phyloP scores from a whole-genome alignment of 1,284 basidiomycete species.

The Athelia sp. region DNA sequence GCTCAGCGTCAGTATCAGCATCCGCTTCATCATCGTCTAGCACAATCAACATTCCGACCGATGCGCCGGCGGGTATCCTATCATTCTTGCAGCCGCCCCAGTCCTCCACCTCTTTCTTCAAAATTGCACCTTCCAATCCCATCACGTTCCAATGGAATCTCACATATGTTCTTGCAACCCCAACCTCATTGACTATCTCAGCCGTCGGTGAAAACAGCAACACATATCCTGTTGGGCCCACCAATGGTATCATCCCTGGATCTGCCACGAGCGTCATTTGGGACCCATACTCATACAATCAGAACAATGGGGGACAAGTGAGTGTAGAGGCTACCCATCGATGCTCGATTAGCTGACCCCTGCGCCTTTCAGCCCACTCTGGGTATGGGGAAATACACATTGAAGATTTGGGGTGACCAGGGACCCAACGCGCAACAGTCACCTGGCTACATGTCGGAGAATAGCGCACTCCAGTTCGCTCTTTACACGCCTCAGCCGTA shows the following conservation, averaged over 20 bases:
- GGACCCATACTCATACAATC: slow-evolving; percentile 78
- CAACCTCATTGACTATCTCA: slow-evolving; percentile 72
- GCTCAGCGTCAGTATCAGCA: not conserved
- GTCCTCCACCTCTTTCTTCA: slow-evolving; percentile 81
- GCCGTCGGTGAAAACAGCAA: slow-evolving; percentile 83
- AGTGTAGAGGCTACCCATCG: not conserved
- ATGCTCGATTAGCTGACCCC: no score
- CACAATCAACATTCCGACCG: slow-evolving; percentile 36
- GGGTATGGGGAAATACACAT: slow-evolving; percentile 69
- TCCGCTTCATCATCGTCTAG: slow-evolving; percentile 12
- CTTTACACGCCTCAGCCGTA: slow-evolving; percentile 81
- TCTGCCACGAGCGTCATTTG: slow-evolving; percentile 71
- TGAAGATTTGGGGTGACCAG: slow-evolving; percentile 76
- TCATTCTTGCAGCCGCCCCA: slow-evolving; percentile 77
- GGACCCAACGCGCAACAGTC: slow-evolving; percentile 56
- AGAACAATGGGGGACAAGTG: slow-evolving; percentile 20
- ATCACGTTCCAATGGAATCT: slow-evolving; percentile 95
- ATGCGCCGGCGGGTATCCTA: slow-evolving; percentile 61
- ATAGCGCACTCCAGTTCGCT: slow-evolving; percentile 73
- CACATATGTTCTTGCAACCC: slow-evolving; percentile 64
- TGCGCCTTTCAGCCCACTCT: slow-evolving; percentile 58
- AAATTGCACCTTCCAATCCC: slow-evolving; percentile 70
- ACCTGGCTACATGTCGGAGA: slow-evolving; percentile 69
- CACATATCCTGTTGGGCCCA: slow-evolving; percentile 84
- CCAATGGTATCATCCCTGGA: slow-evolving; percentile 67